Evolutionary conservation across 768 basidiomycete genomes (phyloP), one percentile per base, ranked within the genome.

Genomic region (Suillus bovinus): DNA sequence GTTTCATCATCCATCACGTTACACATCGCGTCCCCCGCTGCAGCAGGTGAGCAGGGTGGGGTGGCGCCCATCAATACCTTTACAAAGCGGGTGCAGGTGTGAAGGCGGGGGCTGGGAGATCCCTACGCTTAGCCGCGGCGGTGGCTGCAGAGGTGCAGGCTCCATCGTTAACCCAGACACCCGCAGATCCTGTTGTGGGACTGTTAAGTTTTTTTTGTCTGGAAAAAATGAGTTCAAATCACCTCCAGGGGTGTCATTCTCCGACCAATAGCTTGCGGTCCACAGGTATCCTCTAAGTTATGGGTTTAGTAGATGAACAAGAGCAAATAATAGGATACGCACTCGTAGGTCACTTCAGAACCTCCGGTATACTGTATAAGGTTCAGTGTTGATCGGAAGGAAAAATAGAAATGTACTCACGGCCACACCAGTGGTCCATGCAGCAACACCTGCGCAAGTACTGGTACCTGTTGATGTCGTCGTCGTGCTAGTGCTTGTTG

Each of bases 111-210:
- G 59, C 36, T 11, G 9, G 47, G 36, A 61, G 10, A 41, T 27
- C 61, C 31, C 59, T 49, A 36, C 4, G 24, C 17, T 63, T 44
- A 27, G 17, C n/a, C 27, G 47, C n/a, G 13, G 61, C 17, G 33
- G 54, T 61, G 9, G 54, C 54, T 20, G 63, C 39, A 5, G 47
- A 66, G 27, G 70, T 44, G 72, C 86, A 89, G 59, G 81, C 70
- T 4, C 86, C 87, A 70, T 84, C 72, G 68, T 88, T 81, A 49
- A 77, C 76, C 87, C 87, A 88, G 58, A 81, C 84, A 52, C 77
- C 80, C 33, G 81, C 79, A 38, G 78, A 20, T 47, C 81, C 84
- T 86, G 58, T 29, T 5, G 13, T 42, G 5, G 27, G 11, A 4
- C 6, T 27, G 34, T 56, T 10, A 46, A 11, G 8, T 27, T 20